These are phyloP conservation scores for Xylaria nigripes DNA, from an alignment of 495 filamentous ascomycete genomes.

Conservation along the genomic window DNA sequence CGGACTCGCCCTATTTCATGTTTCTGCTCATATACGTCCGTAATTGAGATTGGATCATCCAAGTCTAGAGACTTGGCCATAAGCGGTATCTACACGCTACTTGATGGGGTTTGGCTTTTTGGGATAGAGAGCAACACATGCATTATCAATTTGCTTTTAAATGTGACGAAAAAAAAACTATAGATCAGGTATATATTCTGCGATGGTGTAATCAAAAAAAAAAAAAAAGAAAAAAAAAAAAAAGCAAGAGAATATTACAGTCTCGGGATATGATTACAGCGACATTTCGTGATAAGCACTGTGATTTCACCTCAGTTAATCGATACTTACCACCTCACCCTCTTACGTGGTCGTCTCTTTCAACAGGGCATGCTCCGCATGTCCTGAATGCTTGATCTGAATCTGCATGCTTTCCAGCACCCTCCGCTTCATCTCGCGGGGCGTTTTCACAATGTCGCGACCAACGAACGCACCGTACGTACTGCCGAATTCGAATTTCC, in stretches of 20 bases:
- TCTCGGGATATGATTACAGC: too few species aligned
- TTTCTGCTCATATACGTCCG: too few species aligned
- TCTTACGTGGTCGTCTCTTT: constrained; percentile 21
- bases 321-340: background rate
- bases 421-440: constrained; percentile 45
- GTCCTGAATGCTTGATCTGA: constrained; percentile 51
- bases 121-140: too few species aligned
- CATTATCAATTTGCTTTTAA: too few species aligned
- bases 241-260: too few species aligned
- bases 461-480: constrained; percentile 59
- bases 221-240: background rate
- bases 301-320: too few species aligned
- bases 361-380: constrained; percentile 38
- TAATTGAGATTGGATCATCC: too few species aligned
- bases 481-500: constrained; percentile 50
- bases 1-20: constrained; percentile 87
- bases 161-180: too few species aligned
- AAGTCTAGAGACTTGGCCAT: too few species aligned
- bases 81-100: background rate
- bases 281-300: too few species aligned
- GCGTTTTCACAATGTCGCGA: constrained; percentile 47
- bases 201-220: background rate
- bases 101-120: too few species aligned
- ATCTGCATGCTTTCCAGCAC: constrained; percentile 71
- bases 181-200: background rate